Base-by-base conservation (phyloP, 2,329 filamentous ascomycete genomes). In the Phoma sp. region DNA sequence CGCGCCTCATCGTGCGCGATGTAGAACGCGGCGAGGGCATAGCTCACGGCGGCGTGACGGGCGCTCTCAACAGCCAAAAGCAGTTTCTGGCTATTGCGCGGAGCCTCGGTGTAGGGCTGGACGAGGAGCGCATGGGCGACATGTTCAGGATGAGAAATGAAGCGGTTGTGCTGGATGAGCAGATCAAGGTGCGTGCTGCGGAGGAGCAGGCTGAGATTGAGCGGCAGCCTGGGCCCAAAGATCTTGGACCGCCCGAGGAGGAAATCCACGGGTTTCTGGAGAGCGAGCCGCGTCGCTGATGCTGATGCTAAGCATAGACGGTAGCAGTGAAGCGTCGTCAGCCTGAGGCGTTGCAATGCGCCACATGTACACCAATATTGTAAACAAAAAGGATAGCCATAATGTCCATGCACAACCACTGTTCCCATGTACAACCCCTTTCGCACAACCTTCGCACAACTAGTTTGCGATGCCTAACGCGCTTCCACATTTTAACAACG, bases 1-100 rank as follows among this genome's bases (percentile, higher is more conserved):
- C 76, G 32, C 56, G 65, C 17, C 55, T 57, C 15, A 57, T 81
- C 21, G 75, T 80, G 5, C 55, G 60, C 15, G 76, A 78, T 63
- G 70, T 78, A 12, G 64, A 67, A 51, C 55, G 60, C 10, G 69
- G 65, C 10, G 65, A 72, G 47, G 74, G 74, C 10, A 61, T 74
- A 2, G 70, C 65, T 1, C 43, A 59, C 32, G 61, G 56, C 1
- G 68, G 67, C 9, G 54, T 70, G 5, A 58, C 57, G 33, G 64
- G 68, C 0, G 51, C 57, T 1, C 25, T 24, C 19, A 40, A 38
- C n/a, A 57, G 55, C 8, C 44, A 64, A 45, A 32, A 21, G 4
- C 37, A 57, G 0, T 75, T 75, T 50, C 65, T 55, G 12, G 15
- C 19, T 1, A 21, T 57, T 24, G 61, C 64, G 13, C 22, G 44